Evolutionary conservation across 2,329 filamentous ascomycete species (phyloP).

Genomic region (Nakataea oryzae): DNA sequence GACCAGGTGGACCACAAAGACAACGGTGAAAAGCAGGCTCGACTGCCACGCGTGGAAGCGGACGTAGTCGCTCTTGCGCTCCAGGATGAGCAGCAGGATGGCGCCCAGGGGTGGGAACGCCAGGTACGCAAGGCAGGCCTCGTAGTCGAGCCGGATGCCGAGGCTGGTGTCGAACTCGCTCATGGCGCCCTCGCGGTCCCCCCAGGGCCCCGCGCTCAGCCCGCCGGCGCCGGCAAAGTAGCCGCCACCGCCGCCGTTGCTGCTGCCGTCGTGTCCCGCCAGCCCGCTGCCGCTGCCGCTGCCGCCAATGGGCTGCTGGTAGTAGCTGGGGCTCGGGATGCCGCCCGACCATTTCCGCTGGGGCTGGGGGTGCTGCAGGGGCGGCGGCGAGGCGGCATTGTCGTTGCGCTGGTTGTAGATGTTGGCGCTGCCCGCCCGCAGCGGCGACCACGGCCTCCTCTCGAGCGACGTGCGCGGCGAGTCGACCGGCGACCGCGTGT

Average conservation of each 20-base stretch:
- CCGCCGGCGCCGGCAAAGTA: conserved; percentile 11
- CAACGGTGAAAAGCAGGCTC: conserved; percentile 65
- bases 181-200: conserved; percentile 42
- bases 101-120: conserved; percentile 76
- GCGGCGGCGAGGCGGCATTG: conserved; percentile 28
- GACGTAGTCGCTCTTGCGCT: conserved; percentile 96
- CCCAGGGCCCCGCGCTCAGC: conserved; percentile 22
- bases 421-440: conserved; percentile 25
- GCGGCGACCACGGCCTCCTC: conserved; percentile 43
- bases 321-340: conserved; percentile 22
- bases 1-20: conserved; percentile 71
- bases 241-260: conserved; percentile 4
- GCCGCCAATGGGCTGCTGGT: conserved; percentile 15
- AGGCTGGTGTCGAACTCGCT: conserved; percentile 88
- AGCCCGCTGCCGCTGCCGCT: conserved; percentile 9
- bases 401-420: conserved; percentile 19
- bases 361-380: conserved; percentile 43
- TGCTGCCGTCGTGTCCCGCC: conserved; percentile 9
- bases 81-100: conserved; percentile 72
- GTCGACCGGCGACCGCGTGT: conserved; percentile 64
- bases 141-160: conserved; percentile 76
- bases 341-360: conserved; percentile 43
- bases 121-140: conserved; percentile 84
- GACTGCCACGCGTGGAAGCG: conserved; percentile 97
- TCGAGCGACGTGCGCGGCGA: conserved; percentile 51